Evolutionary conservation across 257 asterid genomes (phyloP).

Genomic region (Verbena officinalis): DNA sequence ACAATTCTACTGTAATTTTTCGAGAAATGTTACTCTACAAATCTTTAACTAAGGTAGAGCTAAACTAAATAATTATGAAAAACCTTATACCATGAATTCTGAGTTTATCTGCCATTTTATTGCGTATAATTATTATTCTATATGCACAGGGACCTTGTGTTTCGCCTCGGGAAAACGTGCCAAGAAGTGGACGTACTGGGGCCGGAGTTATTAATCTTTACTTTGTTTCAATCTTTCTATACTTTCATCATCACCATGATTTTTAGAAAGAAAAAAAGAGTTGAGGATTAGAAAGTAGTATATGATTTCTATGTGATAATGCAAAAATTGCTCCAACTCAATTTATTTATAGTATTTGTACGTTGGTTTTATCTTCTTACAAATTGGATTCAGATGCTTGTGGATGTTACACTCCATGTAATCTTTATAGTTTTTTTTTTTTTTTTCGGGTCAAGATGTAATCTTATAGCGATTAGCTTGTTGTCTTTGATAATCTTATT

Average conservation of each 20-base stretch:
- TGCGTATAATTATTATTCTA: neutral
- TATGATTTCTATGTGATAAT: neutral
- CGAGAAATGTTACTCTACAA: neutral
- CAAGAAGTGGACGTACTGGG: conserved; percentile 72
- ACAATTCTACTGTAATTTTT: neutral
- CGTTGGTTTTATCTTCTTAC: neutral
- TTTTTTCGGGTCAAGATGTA: too few relatives aligned
- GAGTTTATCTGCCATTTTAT: neutral
- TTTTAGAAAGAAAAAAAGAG: neutral
- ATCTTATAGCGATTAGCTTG: too few relatives aligned
- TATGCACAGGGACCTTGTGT: conserved; percentile 54
- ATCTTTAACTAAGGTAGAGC: too few relatives aligned
- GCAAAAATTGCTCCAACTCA: neutral
- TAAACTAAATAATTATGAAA: neutral
- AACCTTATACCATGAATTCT: neutral
- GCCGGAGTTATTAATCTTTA: conserved; percentile 51
- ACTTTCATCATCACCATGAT: neutral
- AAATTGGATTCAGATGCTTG: neutral
- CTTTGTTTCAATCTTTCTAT: neutral
- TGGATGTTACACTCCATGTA: conserved; percentile 2
- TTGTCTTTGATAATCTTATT: too few relatives aligned
- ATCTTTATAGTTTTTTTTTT: too few relatives aligned
- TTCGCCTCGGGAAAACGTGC: conserved; percentile 67
- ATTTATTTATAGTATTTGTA: neutral
- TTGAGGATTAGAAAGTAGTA: too few relatives aligned